These are phyloP conservation scores for Aspergillus cristatus DNA, from an alignment of 495 filamentous ascomycete genomes.

Conservation along the genomic window DNA sequence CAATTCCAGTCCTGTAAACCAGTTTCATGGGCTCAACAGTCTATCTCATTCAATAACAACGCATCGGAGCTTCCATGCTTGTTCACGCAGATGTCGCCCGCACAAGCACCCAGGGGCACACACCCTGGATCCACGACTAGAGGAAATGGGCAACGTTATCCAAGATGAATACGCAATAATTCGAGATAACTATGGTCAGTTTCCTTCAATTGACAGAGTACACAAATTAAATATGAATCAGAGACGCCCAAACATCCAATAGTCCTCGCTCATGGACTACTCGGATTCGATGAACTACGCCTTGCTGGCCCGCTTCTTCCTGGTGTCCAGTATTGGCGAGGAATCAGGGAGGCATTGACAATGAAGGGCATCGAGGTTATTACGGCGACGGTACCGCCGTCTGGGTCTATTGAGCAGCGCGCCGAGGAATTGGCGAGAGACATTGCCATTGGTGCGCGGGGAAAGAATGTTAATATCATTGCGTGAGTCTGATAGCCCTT, in stretches of 20 bases:
- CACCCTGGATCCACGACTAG: conserved; percentile 48
- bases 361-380: conserved; percentile 72
- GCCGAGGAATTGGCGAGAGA: conserved; percentile 55
- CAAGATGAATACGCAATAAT: conserved; percentile 68
- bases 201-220: background rate
- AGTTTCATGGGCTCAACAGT: background rate
- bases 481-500: conserved; percentile 45
- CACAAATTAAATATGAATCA: conserved; percentile 11
- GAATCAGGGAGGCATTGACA: conserved; percentile 69
- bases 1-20: background rate
- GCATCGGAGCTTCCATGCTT: conserved; percentile 7
- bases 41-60: background rate
- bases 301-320: conserved; percentile 63
- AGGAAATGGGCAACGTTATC: conserved; percentile 58
- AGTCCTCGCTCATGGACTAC: conserved; percentile 79
- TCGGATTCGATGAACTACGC: conserved; percentile 82
- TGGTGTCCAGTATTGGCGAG: conserved; percentile 83
- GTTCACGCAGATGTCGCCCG: conserved; percentile 5
- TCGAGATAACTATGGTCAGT: conserved; percentile 57
- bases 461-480: conserved; percentile 78
- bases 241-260: conserved; percentile 61
- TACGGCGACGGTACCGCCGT: conserved; percentile 69
- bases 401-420: conserved; percentile 67
- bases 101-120: conserved; percentile 3
- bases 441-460: conserved; percentile 56